These are phyloP conservation scores for Cyberlindnera japonica DNA, from an alignment of 805 yeast genomes.

Conservation along the genomic window DNA sequence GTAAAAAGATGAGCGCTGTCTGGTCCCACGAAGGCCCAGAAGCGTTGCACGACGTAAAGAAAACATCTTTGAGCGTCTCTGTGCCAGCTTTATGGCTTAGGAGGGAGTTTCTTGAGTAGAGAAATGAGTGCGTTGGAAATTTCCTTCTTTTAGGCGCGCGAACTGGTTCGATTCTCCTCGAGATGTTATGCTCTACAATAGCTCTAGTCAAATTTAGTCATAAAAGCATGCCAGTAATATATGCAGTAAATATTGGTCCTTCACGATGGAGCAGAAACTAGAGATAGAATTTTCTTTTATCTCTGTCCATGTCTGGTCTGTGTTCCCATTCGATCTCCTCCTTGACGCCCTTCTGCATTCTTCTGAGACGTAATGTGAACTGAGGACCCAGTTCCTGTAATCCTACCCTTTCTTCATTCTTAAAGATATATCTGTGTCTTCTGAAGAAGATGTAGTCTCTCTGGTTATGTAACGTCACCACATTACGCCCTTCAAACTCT, in stretches of 20 bases:
- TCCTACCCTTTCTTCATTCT: slow-evolving; percentile 89
- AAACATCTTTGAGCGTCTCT: too few species aligned
- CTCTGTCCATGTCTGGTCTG: slow-evolving; percentile 93
- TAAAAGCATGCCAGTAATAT: too few species aligned
- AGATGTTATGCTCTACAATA: too few species aligned
- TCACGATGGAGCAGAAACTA: too few species aligned
- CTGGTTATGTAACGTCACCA: slow-evolving; percentile 91
- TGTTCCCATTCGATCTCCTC: slow-evolving; percentile 97
- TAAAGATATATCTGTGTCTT: slow-evolving; percentile 88
- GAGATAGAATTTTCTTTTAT: slow-evolving; percentile 86
- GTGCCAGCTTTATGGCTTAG: too few species aligned
- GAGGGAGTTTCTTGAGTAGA: too few species aligned
- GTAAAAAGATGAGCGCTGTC: slow-evolving; percentile 19
- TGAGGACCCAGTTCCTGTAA: slow-evolving; percentile 96
- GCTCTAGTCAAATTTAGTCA: too few species aligned
- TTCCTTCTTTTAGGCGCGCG: too few species aligned
- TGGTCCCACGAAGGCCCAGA: neutral
- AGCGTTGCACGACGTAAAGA: neutral
- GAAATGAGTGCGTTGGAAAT: too few species aligned
- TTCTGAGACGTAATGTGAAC: slow-evolving; percentile 82
- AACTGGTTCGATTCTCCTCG: too few species aligned
- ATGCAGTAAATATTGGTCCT: too few species aligned
- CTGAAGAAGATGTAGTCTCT: slow-evolving; percentile 94
- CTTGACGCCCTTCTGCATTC: slow-evolving; percentile 86
- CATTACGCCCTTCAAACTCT: slow-evolving; percentile 93